Evolutionary conservation across 1,284 basidiomycete genomes (phyloP).

Genomic region (Omphalotus olearius): DNA sequence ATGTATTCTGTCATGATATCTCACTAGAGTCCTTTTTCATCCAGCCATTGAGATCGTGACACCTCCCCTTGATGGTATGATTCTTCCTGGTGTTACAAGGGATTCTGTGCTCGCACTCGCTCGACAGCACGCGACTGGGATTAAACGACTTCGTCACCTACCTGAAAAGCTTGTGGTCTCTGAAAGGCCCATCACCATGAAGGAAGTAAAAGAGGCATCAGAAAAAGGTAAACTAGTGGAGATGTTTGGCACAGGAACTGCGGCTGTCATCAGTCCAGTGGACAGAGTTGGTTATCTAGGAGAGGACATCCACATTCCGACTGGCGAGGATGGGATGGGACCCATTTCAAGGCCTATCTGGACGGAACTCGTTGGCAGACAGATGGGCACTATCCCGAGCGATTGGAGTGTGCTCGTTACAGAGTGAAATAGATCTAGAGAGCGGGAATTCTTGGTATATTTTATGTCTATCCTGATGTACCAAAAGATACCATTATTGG

Average conservation of each 20-base stretch:
- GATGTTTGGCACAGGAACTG: slow-evolving; percentile 91
- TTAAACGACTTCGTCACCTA: slow-evolving; percentile 53
- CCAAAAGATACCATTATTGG: no score
- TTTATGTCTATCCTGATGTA: no score
- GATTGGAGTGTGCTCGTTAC: slow-evolving; percentile 65
- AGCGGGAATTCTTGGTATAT: no score
- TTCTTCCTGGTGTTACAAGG: slow-evolving; percentile 94
- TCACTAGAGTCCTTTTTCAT: background rate
- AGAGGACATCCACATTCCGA: slow-evolving; percentile 81
- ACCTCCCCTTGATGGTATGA: slow-evolving; percentile 91
- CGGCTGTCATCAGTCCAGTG: slow-evolving; percentile 82
- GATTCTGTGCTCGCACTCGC: slow-evolving; percentile 88
- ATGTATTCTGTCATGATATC: slow-evolving; percentile 2
- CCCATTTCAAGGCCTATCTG: slow-evolving; percentile 80
- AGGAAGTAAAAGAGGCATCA: slow-evolving; percentile 77
- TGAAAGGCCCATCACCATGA: slow-evolving; percentile 88
- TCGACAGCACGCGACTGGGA: slow-evolving; percentile 67
- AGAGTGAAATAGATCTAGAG: background rate
- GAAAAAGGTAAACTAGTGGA: slow-evolving; percentile 76
- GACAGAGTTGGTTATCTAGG: slow-evolving; percentile 87
- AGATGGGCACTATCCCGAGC: slow-evolving; percentile 81
- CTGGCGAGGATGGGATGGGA: slow-evolving; percentile 86
- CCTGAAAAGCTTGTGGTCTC: slow-evolving; percentile 69
- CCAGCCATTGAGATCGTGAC: slow-evolving; percentile 79
- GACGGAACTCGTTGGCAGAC: slow-evolving; percentile 84